Base-by-base conservation (phyloP, 495 filamentous ascomycete species). In the Trichoderma erinaceum region DNA sequence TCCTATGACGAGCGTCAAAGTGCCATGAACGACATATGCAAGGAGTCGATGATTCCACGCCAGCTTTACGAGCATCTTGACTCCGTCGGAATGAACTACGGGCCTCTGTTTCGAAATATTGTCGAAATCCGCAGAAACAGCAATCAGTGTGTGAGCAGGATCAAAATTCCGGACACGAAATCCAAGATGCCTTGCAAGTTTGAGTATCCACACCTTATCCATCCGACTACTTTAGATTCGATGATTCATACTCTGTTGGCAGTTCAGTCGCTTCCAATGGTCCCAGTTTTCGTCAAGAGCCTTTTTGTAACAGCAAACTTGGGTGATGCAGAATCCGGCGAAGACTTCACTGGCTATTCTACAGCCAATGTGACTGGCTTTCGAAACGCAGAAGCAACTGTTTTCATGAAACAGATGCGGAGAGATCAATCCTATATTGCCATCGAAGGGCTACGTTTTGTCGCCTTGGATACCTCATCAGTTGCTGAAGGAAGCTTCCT, bases 101-200 rank as follows among this genome's bases (percentile, higher is more conserved):
- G 84, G 0, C 77, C 78, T 0, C 63, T 76, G 1, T 87, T 87
- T 71, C 78, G 73, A 27, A 77, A 77, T 64, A 69, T 77, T 13
- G 25, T 25, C 2, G 70, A 69, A 18, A 67, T 73, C 50, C 41
- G 46, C 35, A 72, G 23, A 41, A 18, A 68, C 32, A 69, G 66
- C 21, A 56, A 68, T 46, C 2, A 50, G n/a, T 74, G 65, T 46
- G 66, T 66, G 21, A 67, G 71, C 35, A 58, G 50, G 6, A 66
- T 78, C 13, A 41, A 64, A 11, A 70, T 81, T 48, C 79, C 80
- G 3, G 76, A 83, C 66, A 80, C 77, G 0, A 73, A 70, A 41
- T 70, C 70, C 5, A 69, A 70, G 23, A 82, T 84, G 81, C 81
- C 81, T 1, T 68, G 58, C n/a, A 66, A 76, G 16, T 79, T 78